Evolutionary conservation across 2,329 filamentous ascomycete species (phyloP), one percentile per base, ranked within the genome.

Genomic region (Byssochlamys sp.): DNA sequence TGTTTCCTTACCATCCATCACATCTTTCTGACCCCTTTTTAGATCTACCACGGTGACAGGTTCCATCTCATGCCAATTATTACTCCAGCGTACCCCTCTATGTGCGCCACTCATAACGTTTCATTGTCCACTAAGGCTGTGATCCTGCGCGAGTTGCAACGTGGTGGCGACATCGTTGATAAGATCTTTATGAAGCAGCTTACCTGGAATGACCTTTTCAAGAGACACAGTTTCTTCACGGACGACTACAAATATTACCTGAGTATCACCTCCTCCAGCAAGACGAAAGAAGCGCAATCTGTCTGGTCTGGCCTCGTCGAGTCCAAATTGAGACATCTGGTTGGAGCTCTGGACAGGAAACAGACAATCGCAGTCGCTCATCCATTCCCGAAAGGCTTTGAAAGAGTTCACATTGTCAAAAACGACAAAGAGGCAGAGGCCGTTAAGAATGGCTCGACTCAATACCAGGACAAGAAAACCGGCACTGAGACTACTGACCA

Each of bases 51-150:
- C 60, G 83, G 84, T 56, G 94, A 97, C 72, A 83, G 84, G 50
- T 89, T 85, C 63, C 92, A 97, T 73, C 78, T 96, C 55, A 99
- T 99, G 94, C 94, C 94, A 28, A 90, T 99, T 73, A 97, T 99
- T 68, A 99, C 94, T 1, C 94, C 94, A 1, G 91, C 94, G 0
- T 97, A 96, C 71, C 94, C 94, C 2, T 95, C 91, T 54, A 97
- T 96, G 91, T 97, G 94, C 72, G 88, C 94, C 1, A 97, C 94
- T 0, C 94, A 95, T 77, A 97, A 96, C 67, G 87, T 99, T 60
- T 91, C 89, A 2, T 80, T 84, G 62, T 97, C 92, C 0, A 95
- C 91, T 1, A 90, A 91, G 77, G 78, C 83, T 5, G 84, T 96
- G 54, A 91, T 99, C 67, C 83, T 90, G 63, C 82, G 86, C 52